These are phyloP conservation scores for Candida cerambycidarum DNA, from an alignment of 805 yeast genomes.

Conservation along the genomic window DNA sequence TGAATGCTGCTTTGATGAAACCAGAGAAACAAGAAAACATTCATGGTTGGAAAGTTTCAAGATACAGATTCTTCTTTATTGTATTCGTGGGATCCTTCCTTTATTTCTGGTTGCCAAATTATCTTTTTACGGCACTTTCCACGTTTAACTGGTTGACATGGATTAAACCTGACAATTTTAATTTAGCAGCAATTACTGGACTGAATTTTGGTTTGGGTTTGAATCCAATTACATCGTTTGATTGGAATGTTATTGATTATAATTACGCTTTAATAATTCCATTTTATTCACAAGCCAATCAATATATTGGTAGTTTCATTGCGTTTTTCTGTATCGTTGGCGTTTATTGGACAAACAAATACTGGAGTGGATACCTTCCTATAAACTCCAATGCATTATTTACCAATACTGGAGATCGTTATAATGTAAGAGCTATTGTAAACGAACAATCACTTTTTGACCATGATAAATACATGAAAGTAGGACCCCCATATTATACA, in stretches of 20 bases:
- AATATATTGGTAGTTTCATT: conserved; percentile 19
- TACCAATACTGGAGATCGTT: conserved; percentile 49
- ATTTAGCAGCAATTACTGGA: conserved; percentile 51
- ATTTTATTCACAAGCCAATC: conserved; percentile 25
- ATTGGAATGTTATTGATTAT: conserved; percentile 44
- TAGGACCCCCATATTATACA: conserved; percentile 31
- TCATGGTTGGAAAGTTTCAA: conserved; percentile 29
- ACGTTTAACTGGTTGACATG: conserved; percentile 57
- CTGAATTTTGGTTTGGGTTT: conserved; percentile 46
- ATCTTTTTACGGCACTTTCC: conserved; percentile 41
- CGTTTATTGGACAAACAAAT: conserved; percentile 20
- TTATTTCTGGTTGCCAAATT: conserved; percentile 49
- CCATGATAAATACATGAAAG: conserved; percentile 18
- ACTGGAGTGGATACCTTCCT: conserved; percentile 26
- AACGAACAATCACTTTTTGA: conserved; percentile 28
- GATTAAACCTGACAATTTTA: conserved; percentile 53
- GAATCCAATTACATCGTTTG: conserved; percentile 55
- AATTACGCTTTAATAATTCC: conserved; percentile 40
- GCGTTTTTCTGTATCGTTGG: conserved; percentile 17
- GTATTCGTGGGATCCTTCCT: conserved; percentile 28
- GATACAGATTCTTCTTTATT: conserved; percentile 22
- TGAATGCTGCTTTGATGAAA: too few species aligned
- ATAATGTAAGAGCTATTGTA: conserved; percentile 39
- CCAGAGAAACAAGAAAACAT: conserved; percentile 32
- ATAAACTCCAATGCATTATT: conserved; percentile 45